A percentile compares a stretch with the other conserved stretches of the same genome.
These are phyloP conservation scores for Calonectria pteridis DNA, from an alignment of 2,329 filamentous ascomycete species.

Conservation along the genomic window DNA sequence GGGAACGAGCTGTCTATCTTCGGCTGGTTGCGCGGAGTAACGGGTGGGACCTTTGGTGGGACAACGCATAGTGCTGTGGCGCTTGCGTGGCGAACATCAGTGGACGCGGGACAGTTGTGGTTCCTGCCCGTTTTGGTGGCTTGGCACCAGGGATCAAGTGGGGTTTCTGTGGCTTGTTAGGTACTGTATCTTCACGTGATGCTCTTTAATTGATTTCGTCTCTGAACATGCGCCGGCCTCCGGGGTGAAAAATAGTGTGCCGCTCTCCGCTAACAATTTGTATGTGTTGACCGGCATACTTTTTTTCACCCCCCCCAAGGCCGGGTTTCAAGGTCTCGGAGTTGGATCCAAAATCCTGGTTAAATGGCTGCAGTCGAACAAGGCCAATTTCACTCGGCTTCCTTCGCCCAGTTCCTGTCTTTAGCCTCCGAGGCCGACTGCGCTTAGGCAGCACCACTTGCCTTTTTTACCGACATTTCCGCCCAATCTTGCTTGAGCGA, in stretches of 20 bases:
- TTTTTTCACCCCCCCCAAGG: too few relatives aligned
- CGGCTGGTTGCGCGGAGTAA: constrained; percentile 34
- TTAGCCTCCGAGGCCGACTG: neutral
- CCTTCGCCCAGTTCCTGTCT: neutral
- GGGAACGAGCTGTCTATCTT: neutral
- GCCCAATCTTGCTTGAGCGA: neutral
- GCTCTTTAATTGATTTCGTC: neutral
- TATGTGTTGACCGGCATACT: too few relatives aligned
- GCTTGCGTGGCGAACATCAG: neutral
- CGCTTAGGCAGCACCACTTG: neutral
- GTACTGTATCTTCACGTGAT: constrained; percentile 13
- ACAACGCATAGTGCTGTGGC: constrained; percentile 21
- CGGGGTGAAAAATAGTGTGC: too few relatives aligned
- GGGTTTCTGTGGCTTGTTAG: neutral
- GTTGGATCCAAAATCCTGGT: neutral
- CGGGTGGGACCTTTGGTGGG: constrained; percentile 16
- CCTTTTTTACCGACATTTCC: neutral
- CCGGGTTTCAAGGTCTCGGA: neutral
- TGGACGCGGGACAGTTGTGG: neutral
- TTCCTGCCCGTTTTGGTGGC: constrained; percentile 7
- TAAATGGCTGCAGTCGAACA: neutral
- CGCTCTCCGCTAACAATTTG: too few relatives aligned
- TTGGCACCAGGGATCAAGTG: neutral
- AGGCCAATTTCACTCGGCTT: neutral
- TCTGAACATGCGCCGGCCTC: neutral